phyloP scores from a whole-genome alignment of 2,329 filamentous ascomycete genomes.

The Botrytis galanthina region DNA sequence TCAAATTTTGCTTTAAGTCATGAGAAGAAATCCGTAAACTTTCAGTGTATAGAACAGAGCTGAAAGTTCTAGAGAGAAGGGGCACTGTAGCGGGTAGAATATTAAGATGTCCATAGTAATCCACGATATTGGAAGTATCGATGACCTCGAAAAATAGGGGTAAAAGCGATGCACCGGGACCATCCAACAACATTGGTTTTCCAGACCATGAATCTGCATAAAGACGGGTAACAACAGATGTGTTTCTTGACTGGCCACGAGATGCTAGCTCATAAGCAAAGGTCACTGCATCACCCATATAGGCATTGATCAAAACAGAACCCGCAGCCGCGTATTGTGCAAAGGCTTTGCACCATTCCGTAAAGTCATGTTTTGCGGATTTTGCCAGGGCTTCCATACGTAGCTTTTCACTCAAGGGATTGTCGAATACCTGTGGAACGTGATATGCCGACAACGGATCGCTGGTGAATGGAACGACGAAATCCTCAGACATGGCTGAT shows the following conservation, averaged over 20 bases:
- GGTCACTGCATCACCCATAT: neutral
- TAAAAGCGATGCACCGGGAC: neutral
- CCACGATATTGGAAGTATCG: constrained; percentile 8
- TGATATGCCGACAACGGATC: neutral
- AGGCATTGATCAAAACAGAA: neutral
- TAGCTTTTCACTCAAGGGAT: neutral
- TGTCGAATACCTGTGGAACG: neutral
- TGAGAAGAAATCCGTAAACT: neutral
- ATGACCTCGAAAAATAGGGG: neutral
- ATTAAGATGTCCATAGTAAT: neutral
- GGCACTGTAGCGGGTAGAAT: neutral
- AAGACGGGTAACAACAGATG: neutral
- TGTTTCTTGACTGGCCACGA: neutral
- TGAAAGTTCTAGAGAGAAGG: neutral
- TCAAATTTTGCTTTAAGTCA: neutral
- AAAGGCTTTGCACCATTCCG: neutral
- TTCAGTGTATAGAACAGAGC: constrained; percentile 4
- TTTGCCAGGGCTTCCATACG: neutral
- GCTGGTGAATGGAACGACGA: neutral
- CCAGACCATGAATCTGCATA: neutral
- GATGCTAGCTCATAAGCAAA: neutral
- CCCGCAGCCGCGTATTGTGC: neutral
- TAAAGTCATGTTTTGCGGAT: neutral
- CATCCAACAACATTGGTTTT: constrained; percentile 3
- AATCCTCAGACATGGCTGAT: neutral